phyloP scores from a whole-genome alignment of 768 basidiomycete species.

The Tulasnella sp. region DNA sequence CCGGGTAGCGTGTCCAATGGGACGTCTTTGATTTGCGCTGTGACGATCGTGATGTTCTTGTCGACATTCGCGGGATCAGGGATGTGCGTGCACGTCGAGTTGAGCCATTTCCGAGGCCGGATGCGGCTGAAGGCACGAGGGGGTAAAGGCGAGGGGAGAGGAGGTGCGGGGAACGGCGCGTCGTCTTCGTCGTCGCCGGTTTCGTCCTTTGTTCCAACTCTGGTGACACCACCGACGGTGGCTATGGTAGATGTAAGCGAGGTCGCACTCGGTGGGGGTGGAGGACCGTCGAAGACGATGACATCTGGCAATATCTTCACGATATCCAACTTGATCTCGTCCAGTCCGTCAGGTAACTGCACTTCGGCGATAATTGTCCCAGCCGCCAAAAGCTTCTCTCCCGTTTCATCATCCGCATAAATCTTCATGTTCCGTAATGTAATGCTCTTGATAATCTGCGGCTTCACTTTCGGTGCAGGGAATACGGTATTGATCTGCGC shows the following conservation, averaged over 20 bases:
- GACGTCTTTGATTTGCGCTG: constrained; percentile 56
- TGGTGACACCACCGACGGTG: not conserved
- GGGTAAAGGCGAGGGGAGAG: constrained; percentile 55
- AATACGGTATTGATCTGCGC: constrained; percentile 38
- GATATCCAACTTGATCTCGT: constrained; percentile 39
- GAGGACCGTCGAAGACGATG: constrained; percentile 62
- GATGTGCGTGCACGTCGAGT: constrained; percentile 24
- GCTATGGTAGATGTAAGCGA: not conserved
- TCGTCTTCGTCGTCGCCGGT: not conserved
- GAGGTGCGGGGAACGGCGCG: constrained; percentile 31
- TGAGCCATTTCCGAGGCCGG: constrained; percentile 56
- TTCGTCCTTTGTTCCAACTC: not conserved
- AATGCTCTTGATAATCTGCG: constrained; percentile 55
- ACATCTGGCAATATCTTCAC: constrained; percentile 54
- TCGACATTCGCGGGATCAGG: constrained; percentile 30
- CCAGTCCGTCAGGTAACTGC: constrained; percentile 57
- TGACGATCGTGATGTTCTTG: constrained; percentile 37
- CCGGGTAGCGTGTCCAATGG: constrained; percentile 70
- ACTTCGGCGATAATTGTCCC: constrained; percentile 54
- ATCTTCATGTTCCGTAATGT: constrained; percentile 68
- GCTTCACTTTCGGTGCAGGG: constrained; percentile 51
- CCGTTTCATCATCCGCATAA: constrained; percentile 29
- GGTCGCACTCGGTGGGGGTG: constrained; percentile 19
- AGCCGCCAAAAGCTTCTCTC: constrained; percentile 43
- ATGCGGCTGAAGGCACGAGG: constrained; percentile 65